Conservation (phyloP, 306 rosid genomes). For the Gastrolobium bilobum region DNA sequence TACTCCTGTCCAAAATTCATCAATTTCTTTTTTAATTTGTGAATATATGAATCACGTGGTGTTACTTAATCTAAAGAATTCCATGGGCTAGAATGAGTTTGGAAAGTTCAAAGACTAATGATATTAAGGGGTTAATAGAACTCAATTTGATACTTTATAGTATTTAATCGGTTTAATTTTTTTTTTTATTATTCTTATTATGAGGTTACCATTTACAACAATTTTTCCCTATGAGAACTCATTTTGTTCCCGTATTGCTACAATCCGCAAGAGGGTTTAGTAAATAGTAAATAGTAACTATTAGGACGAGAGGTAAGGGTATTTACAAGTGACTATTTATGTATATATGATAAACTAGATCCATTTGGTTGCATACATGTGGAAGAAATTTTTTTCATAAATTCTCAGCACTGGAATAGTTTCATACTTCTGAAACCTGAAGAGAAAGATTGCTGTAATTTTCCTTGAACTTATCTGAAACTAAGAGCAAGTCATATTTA, state of each 20-base stretch:
- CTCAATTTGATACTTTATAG: background rate
- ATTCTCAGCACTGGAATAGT: slow-evolving; percentile 11
- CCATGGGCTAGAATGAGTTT: slow-evolving; percentile 9
- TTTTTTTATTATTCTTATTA: background rate
- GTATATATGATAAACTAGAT: slow-evolving; percentile 10
- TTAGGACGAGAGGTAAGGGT: slow-evolving; percentile 2
- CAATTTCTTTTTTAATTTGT: background rate
- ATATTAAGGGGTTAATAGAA: slow-evolving; percentile 34
- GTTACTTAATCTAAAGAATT: background rate
- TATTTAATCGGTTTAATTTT: background rate
- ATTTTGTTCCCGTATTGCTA: slow-evolving; percentile 1
- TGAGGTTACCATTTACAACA: slow-evolving; percentile 9
- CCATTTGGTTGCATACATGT: background rate
- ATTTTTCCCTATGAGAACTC: background rate
- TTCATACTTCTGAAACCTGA: background rate
- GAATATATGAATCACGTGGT: slow-evolving; percentile 14
- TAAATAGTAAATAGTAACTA: slow-evolving; percentile 30
- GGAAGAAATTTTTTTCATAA: background rate
- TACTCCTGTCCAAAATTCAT: slow-evolving; percentile 2
- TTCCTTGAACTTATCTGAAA: slow-evolving; percentile 23
- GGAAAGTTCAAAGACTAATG: slow-evolving; percentile 6
- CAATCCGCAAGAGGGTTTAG: slow-evolving; percentile 25
- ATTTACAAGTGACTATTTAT: background rate
- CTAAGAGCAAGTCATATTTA: background rate
- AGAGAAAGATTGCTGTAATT: slow-evolving; percentile 7